Evolutionary conservation across 768 basidiomycete species (phyloP).

Genomic region (Arthromyces matolae): DNA sequence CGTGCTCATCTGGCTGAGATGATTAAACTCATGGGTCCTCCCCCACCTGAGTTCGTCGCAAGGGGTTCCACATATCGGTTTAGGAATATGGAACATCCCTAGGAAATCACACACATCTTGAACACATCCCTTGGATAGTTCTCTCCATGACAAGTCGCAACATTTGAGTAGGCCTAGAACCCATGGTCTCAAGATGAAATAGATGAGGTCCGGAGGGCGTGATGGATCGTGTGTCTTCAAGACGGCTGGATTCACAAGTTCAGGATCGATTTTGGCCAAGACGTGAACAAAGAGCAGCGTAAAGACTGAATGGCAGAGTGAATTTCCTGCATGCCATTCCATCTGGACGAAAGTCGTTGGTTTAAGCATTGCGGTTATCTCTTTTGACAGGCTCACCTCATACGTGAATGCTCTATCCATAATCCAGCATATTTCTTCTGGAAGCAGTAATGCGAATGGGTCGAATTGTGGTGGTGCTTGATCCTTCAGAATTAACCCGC

Average conservation of each 20-base stretch:
- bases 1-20: too few relatives aligned
- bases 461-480: conserved; percentile 53
- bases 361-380: neutral
- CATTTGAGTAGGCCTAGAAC: conserved; percentile 73
- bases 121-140: conserved; percentile 70
- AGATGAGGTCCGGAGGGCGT: conserved; percentile 61
- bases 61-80: too few relatives aligned
- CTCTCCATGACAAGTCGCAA: conserved; percentile 79
- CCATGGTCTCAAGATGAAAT: conserved; percentile 62
- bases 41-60: too few relatives aligned
- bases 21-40: too few relatives aligned
- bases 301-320: conserved; percentile 83
- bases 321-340: conserved; percentile 83
- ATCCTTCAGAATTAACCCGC: conserved; percentile 53
- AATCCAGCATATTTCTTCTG: conserved; percentile 86
- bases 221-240: conserved; percentile 31
- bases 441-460: conserved; percentile 57
- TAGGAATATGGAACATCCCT: conserved; percentile 9
- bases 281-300: conserved; percentile 74
- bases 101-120: conserved; percentile 61
- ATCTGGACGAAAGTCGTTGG: conserved; percentile 45
- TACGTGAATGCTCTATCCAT: conserved; percentile 73
- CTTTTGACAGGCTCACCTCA: conserved; percentile 60
- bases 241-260: conserved; percentile 33
- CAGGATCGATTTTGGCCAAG: conserved; percentile 57